Conservation (phyloP, 345 rosid genomes). For the Acer saccharum region DNA sequence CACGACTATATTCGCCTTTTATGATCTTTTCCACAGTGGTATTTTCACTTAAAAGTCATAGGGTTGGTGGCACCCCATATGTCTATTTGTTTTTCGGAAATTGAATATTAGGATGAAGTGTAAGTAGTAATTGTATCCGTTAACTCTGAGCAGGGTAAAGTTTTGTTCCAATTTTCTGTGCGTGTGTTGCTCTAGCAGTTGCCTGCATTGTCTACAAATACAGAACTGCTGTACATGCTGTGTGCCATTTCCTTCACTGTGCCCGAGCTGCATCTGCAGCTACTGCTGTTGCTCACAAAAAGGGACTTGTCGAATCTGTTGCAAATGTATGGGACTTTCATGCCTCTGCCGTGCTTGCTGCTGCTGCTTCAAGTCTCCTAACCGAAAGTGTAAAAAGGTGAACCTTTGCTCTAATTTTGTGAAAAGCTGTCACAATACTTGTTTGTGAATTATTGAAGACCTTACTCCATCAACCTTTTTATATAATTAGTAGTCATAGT, state of each 20-base stretch:
- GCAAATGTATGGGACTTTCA: slow-evolving; percentile 18
- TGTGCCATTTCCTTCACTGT: not conserved
- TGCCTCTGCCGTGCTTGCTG: slow-evolving; percentile 12
- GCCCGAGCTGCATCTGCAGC: slow-evolving; percentile 8
- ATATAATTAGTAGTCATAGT: not conserved
- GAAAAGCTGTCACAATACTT: slow-evolving; percentile 14
- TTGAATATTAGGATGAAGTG: not conserved
- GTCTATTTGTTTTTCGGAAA: not conserved
- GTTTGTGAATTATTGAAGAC: slow-evolving; percentile 12
- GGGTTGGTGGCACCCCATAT: not conserved
- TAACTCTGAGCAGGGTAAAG: slow-evolving; percentile 20
- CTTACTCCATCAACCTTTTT: not conserved
- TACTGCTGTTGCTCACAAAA: slow-evolving; percentile 9
- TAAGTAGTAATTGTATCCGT: not conserved
- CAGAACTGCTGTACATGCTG: slow-evolving; percentile 17
- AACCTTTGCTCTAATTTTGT: slow-evolving; percentile 25
- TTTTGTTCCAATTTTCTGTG: slow-evolving; percentile 21
- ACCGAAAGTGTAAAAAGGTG: slow-evolving; percentile 13
- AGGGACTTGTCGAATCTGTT: not conserved
- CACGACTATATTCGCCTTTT: no score
- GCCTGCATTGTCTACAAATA: slow-evolving; percentile 1
- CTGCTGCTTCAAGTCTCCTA: slow-evolving; percentile 18
- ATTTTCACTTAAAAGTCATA: not conserved
- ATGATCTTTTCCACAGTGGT: not conserved
- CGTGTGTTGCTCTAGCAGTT: slow-evolving; percentile 27